Conservation (phyloP, 495 filamentous ascomycete genomes). For the Cryomyces antarcticus region DNA sequence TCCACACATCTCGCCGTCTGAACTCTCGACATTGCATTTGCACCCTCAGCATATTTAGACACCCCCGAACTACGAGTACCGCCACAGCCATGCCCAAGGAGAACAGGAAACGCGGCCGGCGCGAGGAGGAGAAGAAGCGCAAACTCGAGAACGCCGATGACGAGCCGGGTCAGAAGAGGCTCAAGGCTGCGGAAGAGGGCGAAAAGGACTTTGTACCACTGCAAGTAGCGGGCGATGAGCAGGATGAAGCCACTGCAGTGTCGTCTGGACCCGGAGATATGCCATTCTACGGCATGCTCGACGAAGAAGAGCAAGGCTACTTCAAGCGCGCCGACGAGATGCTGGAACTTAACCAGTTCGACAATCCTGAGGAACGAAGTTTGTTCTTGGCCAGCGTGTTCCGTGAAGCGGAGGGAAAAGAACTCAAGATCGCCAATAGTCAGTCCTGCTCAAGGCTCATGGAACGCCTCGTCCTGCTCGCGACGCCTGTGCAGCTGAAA, state of each 20-base stretch:
- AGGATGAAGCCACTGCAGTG: conserved; percentile 6
- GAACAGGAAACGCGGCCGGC: conserved; percentile 46
- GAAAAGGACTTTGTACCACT: not conserved
- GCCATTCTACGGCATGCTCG: conserved; percentile 77
- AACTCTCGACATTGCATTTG: no score
- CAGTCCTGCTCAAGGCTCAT: conserved; percentile 87
- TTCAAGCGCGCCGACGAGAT: conserved; percentile 75
- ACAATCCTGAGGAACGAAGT: conserved; percentile 49
- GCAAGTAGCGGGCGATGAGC: conserved; percentile 4
- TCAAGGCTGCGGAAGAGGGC: conserved; percentile 6
- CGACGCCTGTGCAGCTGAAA: conserved; percentile 64
- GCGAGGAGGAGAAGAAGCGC: conserved; percentile 33
- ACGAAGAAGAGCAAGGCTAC: conserved; percentile 80
- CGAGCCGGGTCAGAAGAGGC: conserved; percentile 10
- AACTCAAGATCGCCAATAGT: conserved; percentile 84
- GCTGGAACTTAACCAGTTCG: conserved; percentile 75
- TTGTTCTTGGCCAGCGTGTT: conserved; percentile 76
- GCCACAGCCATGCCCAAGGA: conserved; percentile 30
- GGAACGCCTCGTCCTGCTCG: conserved; percentile 74
- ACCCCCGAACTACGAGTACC: no score
- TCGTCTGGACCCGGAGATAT: conserved; percentile 18
- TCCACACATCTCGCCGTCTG: no score
- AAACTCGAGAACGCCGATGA: conserved; percentile 26
- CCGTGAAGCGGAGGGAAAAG: conserved; percentile 69
- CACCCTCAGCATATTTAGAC: no score